Evolutionary conservation across 2,329 filamentous ascomycete genomes (phyloP), one percentile per base, ranked within the genome.

Genomic region (Alternaria sp.): DNA sequence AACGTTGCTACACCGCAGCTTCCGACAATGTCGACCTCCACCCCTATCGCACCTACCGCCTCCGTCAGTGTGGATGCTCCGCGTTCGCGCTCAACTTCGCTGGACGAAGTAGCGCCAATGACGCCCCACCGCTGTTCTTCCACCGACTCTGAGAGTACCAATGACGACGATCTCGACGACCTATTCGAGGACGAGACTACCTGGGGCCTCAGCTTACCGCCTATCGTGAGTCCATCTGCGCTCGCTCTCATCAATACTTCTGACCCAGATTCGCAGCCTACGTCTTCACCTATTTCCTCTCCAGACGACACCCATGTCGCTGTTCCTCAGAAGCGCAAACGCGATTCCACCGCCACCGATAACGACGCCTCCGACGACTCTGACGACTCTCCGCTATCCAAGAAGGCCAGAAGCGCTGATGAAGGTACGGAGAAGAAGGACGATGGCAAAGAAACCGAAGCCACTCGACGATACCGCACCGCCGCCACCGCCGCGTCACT

Each of bases 161-260:
- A 30, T 3, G 13, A 13, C 8, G n/a, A 50, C 4, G n/a, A 13
- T 6, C 11, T 21, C 0, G 26, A 50, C 1, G 15, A 28, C 2
- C n/a, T 50, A 3, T 50, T 15, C 26, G 47, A 50, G n/a, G 11
- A 10, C 23, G 25, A 50, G 25, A 50, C 26, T 30, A 50, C 26
- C 13, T n/a, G n/a, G 10, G 47, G 26, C 26, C 47, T 50, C 6
- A 8, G 6, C n/a, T 13, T 30, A 13, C 47, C 17, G 12, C n/a
- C 26, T 6, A 15, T 50, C 3, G 47, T 50, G 28, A 21, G 26
- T 50, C 32, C 0, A n/a, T 9, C n/a, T 6, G 6, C 4, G n/a
- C 25, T n/a, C 6, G n/a, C 47, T 15, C 2, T 0, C 13, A 3
- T 9, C 17, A 50, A 0, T 1, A 15, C 26, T 9, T 21, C 47